Evolutionary conservation across 345 rosid genomes (phyloP).

Genomic region (Cardamine chenopodiifolia): DNA sequence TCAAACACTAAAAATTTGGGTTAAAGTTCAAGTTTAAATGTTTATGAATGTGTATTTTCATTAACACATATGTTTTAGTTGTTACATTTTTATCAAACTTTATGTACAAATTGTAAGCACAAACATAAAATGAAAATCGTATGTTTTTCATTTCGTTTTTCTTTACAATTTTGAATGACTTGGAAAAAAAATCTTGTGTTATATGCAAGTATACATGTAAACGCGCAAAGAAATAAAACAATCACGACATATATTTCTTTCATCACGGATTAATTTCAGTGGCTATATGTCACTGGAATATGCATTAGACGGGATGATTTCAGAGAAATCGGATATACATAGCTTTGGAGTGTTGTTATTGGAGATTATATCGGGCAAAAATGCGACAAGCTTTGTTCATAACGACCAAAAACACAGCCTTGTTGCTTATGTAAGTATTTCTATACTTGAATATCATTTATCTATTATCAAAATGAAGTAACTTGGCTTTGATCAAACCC

Average conservation of each 20-base stretch:
- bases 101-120: too few species aligned
- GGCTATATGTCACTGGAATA: slow-evolving; percentile 16
- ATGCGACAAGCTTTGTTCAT: not conserved
- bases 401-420: slow-evolving; percentile 11
- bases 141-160: too few species aligned
- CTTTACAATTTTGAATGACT: too few species aligned
- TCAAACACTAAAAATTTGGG: not conserved
- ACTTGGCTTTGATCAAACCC: not conserved
- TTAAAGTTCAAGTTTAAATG: not conserved
- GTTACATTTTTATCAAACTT: too few species aligned
- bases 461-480: not conserved
- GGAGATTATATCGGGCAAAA: not conserved
- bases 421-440: not conserved
- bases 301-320: not conserved
- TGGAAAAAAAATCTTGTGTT: too few species aligned
- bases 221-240: not conserved
- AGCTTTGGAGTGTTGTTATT: not conserved
- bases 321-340: not conserved
- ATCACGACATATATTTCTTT: not conserved
- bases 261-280: not conserved
- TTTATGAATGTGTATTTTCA: not conserved
- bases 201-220: not conserved
- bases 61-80: not conserved
- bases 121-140: too few species aligned
- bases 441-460: not conserved